A percentile compares a stretch with the other conserved stretches of the same genome.
Conservation (phyloP, 441 rosid genomes). For the Adansonia grandidieri region DNA sequence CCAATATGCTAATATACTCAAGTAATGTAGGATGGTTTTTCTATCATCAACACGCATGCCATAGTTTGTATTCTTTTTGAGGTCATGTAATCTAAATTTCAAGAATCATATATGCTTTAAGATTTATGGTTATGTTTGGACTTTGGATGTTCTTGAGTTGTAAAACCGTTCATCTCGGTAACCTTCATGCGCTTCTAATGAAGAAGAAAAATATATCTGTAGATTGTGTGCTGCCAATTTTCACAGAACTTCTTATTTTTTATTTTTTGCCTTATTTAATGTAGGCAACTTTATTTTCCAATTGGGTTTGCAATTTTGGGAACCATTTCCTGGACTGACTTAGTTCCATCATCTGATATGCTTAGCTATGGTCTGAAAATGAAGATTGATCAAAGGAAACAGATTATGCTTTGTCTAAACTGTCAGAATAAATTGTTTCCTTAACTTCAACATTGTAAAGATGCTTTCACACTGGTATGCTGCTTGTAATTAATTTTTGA, state of each 20-base stretch:
- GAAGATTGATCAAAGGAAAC: neutral
- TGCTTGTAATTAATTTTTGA: neutral
- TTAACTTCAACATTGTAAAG: neutral
- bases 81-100: neutral
- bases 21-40: neutral
- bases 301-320: neutral
- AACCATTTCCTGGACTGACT: neutral
- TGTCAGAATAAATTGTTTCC: neutral
- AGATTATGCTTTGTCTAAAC: neutral
- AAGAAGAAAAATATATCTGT: neutral
- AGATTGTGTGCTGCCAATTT: neutral
- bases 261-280: neutral
- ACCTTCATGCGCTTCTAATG: neutral
- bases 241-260: neutral
- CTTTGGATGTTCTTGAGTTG: neutral
- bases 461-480: neutral
- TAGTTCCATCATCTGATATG: neutral
- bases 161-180: neutral
- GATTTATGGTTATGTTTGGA: neutral
- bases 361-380: neutral
- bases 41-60: constrained; percentile 5
- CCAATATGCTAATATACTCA: neutral
- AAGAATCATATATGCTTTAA: constrained; percentile 5
- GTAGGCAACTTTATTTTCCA: neutral
- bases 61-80: neutral